These are phyloP conservation scores for Tolypocladium guangdongense DNA, from an alignment of 2,329 filamentous ascomycete species.

Conservation along the genomic window DNA sequence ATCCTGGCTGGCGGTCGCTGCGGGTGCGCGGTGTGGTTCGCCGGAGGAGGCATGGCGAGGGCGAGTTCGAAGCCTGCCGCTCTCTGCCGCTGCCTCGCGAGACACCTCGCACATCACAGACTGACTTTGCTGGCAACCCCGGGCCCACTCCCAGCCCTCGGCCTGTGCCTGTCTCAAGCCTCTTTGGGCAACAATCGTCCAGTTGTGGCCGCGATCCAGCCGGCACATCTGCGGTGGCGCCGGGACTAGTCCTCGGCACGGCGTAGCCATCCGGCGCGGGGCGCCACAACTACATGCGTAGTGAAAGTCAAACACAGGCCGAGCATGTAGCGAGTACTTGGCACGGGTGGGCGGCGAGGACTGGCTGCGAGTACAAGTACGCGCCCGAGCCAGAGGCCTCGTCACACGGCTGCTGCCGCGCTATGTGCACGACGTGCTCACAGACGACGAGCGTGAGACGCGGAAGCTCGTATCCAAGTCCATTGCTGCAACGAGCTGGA, in stretches of 20 bases:
- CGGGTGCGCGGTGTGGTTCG: background rate
- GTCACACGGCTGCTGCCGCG: background rate
- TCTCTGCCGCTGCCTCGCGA: too few relatives aligned
- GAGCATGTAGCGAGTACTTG: too few relatives aligned
- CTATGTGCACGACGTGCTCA: background rate
- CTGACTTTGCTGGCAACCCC: too few relatives aligned
- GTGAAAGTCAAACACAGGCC: background rate
- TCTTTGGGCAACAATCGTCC: background rate
- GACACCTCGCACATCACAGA: too few relatives aligned
- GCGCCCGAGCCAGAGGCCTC: background rate
- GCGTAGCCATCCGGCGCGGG: background rate
- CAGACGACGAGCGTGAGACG: background rate
- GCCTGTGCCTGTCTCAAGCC: background rate
- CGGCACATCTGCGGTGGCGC: background rate
- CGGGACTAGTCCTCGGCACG: too few relatives aligned
- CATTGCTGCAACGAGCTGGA: too few relatives aligned
- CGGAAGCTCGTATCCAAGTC: background rate
- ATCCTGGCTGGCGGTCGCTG: background rate
- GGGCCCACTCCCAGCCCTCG: background rate
- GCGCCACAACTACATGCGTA: background rate
- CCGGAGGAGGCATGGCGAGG: too few relatives aligned
- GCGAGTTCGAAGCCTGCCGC: too few relatives aligned
- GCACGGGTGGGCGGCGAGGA: too few relatives aligned
- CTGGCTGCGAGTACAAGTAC: too few relatives aligned
- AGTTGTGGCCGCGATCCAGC: too few relatives aligned